Conservation (phyloP, 345 rosid species). For the Citrus trifoliata region DNA sequence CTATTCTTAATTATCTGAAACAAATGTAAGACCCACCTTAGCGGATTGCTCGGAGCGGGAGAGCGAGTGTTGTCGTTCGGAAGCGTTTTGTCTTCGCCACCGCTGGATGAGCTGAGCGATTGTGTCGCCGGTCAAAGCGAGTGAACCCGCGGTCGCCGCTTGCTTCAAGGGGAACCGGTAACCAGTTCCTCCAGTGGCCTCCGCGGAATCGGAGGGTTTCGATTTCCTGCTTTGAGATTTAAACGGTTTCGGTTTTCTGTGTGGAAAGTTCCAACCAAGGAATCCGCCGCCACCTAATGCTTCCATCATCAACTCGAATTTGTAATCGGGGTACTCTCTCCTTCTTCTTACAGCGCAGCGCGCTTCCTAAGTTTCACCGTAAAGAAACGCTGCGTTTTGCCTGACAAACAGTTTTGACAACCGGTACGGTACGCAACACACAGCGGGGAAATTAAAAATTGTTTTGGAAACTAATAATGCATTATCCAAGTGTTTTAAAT, state of each 20-base stretch:
- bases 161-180: constrained; percentile 77
- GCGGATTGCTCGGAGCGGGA: constrained; percentile 19
- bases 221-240: constrained; percentile 31
- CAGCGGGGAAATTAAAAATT: not conserved
- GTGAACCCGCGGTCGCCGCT: constrained; percentile 73
- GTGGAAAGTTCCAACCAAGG: constrained; percentile 51
- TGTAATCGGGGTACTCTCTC: not conserved
- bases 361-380: not conserved
- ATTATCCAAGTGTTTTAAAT: too few relatives aligned
- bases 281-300: constrained; percentile 57
- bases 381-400: not conserved
- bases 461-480: not conserved
- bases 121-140: constrained; percentile 76
- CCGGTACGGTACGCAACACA: too few relatives aligned
- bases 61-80: constrained; percentile 10
- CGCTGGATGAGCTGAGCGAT: constrained; percentile 63
- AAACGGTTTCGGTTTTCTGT: constrained; percentile 25
- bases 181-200: constrained; percentile 34
- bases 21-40: constrained; percentile 23
- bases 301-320: constrained; percentile 33
- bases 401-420: not conserved
- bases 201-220: constrained; percentile 49
- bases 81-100: constrained; percentile 36
- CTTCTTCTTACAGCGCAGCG: not conserved
- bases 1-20: too few relatives aligned